These are phyloP conservation scores for Aspergillus diversus DNA, from an alignment of 495 filamentous ascomycete species.

Conservation along the genomic window DNA sequence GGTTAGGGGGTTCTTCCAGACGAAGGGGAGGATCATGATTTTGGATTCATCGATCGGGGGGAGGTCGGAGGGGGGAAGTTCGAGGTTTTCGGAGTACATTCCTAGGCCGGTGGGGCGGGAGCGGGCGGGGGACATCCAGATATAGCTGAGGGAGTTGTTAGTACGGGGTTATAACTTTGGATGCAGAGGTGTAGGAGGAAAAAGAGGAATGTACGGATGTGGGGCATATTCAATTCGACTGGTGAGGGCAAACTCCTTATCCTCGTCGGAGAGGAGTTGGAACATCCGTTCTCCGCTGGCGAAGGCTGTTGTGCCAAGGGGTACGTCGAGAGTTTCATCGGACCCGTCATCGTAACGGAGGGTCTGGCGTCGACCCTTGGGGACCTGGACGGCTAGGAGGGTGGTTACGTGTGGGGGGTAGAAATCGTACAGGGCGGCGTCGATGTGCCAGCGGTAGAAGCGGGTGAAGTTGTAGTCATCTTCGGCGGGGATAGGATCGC, in stretches of 20 bases:
- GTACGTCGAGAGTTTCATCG: constrained; percentile 67
- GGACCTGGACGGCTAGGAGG: constrained; percentile 68
- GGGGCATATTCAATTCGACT: constrained; percentile 73
- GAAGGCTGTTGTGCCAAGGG: constrained; percentile 77
- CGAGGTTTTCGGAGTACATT: constrained; percentile 61
- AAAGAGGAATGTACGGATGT: constrained; percentile 52
- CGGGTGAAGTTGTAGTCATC: constrained; percentile 70
- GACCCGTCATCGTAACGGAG: constrained; percentile 73
- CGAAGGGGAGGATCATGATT: constrained; percentile 43
- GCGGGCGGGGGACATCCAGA: constrained; percentile 72
- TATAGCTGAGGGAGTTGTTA: constrained; percentile 42
- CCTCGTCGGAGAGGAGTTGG: constrained; percentile 60
- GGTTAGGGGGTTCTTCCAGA: constrained; percentile 72
- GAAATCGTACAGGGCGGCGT: constrained; percentile 73
- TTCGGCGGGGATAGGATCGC: constrained; percentile 60
- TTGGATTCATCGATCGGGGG: constrained; percentile 60
- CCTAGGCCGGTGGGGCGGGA: constrained; percentile 69
- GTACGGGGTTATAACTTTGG: too few species aligned
- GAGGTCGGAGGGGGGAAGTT: constrained; percentile 58
- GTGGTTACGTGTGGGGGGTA: constrained; percentile 72
- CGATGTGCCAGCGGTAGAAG: constrained; percentile 81
- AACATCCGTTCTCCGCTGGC: constrained; percentile 69
- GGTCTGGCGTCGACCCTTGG: constrained; percentile 63
- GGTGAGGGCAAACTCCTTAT: constrained; percentile 65
- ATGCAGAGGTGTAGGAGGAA: neutral